Evolutionary conservation across 140 eudicot species (phyloP).

Genomic region (Anethum foeniculum): DNA sequence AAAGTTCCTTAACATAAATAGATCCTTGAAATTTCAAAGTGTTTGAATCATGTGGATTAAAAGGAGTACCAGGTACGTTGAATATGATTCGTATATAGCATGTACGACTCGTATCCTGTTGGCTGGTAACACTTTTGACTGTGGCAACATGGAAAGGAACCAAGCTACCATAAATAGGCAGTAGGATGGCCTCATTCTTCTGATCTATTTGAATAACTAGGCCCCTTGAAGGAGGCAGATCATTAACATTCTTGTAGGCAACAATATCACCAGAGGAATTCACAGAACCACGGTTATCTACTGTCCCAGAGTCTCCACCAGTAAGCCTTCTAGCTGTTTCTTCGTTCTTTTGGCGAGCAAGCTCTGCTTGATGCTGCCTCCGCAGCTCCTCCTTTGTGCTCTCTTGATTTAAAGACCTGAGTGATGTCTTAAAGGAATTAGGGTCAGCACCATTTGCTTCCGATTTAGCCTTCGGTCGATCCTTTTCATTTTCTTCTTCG

Average conservation of each 20-base stretch:
- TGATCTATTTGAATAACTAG: slow-evolving; percentile 18
- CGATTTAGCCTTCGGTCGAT: background rate
- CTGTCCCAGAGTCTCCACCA: slow-evolving; percentile 15
- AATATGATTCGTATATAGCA: slow-evolving; percentile 14
- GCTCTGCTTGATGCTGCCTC: slow-evolving; percentile 17
- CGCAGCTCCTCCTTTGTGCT: slow-evolving; percentile 14
- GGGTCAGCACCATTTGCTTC: slow-evolving; percentile 11
- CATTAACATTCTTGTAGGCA: slow-evolving; percentile 17
- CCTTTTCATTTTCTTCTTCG: slow-evolving; percentile 13
- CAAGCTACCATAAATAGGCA: slow-evolving; percentile 16
- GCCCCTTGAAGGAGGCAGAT: slow-evolving; percentile 11
- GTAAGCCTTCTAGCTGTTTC: slow-evolving; percentile 18
- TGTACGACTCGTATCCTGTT: slow-evolving; percentile 15
- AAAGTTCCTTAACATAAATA: slow-evolving; percentile 14
- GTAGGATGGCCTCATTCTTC: slow-evolving; percentile 18
- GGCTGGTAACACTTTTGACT: slow-evolving; percentile 16
- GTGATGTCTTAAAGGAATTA: slow-evolving; percentile 11
- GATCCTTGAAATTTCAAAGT: slow-evolving; percentile 13
- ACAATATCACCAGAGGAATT: slow-evolving; percentile 12
- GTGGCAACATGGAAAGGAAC: slow-evolving; percentile 20
- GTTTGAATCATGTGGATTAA: slow-evolving; percentile 17
- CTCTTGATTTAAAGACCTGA: slow-evolving; percentile 15
- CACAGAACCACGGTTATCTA: slow-evolving; percentile 3
- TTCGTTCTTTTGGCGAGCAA: slow-evolving; percentile 17
- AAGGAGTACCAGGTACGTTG: slow-evolving; percentile 17